These are phyloP conservation scores for Corymbia calophylla DNA, from an alignment of 441 rosid genomes.

Conservation along the genomic window DNA sequence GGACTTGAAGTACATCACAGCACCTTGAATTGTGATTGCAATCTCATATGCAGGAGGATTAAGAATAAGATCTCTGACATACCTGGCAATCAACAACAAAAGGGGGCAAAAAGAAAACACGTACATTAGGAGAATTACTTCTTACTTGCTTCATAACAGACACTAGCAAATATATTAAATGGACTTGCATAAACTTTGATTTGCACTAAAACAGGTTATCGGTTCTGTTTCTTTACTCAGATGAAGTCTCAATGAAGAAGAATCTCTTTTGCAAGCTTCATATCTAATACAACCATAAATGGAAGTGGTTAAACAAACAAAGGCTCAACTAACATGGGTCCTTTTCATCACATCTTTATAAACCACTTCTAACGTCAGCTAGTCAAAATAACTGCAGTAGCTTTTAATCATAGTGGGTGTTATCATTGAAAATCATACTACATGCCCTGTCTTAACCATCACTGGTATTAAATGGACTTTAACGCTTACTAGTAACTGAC, in stretches of 20 bases:
- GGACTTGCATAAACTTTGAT: not conserved
- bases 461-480: not conserved
- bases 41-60: conserved; percentile 94
- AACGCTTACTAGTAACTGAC: not conserved
- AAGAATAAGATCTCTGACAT: conserved; percentile 86
- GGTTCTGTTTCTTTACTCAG: not conserved
- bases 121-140: not conserved
- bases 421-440: not conserved
- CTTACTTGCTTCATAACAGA: not conserved
- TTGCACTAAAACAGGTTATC: not conserved
- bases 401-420: not conserved
- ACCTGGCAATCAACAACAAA: conserved; percentile 37
- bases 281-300: not conserved
- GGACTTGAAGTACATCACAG: not conserved
- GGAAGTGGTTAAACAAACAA: not conserved
- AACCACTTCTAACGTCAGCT: not conserved
- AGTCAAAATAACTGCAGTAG: not conserved
- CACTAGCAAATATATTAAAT: not conserved
- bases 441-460: not conserved
- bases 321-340: not conserved
- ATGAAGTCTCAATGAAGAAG: not conserved
- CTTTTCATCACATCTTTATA: not conserved
- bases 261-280: not conserved
- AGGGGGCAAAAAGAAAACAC: not conserved
- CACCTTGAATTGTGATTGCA: conserved; percentile 90